Percentiles rank a stretch among this genome's conserved stretches.
These are phyloP conservation scores for Cryptococcus jaspeensis DNA, from an alignment of 1,284 basidiomycete genomes.

Conservation along the genomic window DNA sequence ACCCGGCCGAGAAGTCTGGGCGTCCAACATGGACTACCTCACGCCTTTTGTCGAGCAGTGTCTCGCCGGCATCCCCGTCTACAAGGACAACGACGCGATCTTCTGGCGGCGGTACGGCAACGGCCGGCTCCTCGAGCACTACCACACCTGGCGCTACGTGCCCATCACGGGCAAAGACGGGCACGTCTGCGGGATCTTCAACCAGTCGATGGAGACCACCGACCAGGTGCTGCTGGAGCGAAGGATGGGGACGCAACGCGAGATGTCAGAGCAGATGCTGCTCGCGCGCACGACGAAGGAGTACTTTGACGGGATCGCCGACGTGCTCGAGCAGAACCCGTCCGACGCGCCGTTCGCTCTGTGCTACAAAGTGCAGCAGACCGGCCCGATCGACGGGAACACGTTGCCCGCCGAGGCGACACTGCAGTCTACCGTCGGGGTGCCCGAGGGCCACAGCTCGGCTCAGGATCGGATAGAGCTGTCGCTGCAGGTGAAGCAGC, in stretches of 20 bases:
- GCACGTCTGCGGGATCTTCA: slow-evolving; percentile 35
- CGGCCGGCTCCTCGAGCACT: slow-evolving; percentile 29
- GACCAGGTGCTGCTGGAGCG: slow-evolving; percentile 32
- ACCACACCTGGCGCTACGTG: slow-evolving; percentile 38
- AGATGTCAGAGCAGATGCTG: slow-evolving; percentile 34
- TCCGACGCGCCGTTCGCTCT: slow-evolving; percentile 41
- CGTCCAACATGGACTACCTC: slow-evolving; percentile 25
- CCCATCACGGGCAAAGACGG: slow-evolving; percentile 33
- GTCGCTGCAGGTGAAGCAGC: neutral
- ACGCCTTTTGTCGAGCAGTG: slow-evolving; percentile 18
- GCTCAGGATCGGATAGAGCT: slow-evolving; percentile 7
- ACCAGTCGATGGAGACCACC: slow-evolving; percentile 35
- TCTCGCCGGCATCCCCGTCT: slow-evolving; percentile 19
- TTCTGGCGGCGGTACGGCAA: slow-evolving; percentile 23
- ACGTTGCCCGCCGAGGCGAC: slow-evolving; percentile 13
- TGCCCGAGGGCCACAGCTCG: slow-evolving; percentile 30
- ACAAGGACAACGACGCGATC: slow-evolving; percentile 32
- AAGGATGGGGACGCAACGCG: slow-evolving; percentile 29
- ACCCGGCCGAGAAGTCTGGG: slow-evolving; percentile 34
- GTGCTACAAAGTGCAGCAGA: slow-evolving; percentile 32
- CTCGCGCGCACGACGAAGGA: slow-evolving; percentile 24
- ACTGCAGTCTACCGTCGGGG: slow-evolving; percentile 27
- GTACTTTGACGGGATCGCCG: slow-evolving; percentile 26
- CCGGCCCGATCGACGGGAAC: neutral
- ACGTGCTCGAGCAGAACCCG: slow-evolving; percentile 34